Base-by-base conservation (phyloP, 2,329 filamentous ascomycete species). In the Moelleriella libera region DNA sequence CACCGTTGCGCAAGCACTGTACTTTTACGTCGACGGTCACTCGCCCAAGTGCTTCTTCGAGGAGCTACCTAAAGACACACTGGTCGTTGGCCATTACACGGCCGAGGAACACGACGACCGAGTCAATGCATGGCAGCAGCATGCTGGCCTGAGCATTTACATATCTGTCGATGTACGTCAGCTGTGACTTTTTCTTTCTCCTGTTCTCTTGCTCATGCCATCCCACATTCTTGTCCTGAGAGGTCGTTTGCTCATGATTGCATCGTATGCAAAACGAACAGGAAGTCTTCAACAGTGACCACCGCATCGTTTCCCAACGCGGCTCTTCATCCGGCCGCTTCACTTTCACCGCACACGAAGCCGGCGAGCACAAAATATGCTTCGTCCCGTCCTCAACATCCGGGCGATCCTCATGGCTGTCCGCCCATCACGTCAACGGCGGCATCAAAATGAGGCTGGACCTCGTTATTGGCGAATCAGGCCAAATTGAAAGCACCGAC, bases 201-300 rank as follows among this genome's bases (percentile, higher is more conserved):
- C 34, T n/a, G n/a, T 41, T 37, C 41, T 34, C 47, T 34, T 12
- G 31, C n/a, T 11, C 29, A 3, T 21, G 21, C 21, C 21, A 21
- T 21, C 21, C 21, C 21, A 21, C 21, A 21, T 21, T 21, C 3
- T 21, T 21, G 21, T 21, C 21, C 21, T 21, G 21, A 21, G 21
- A 21, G 3, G 21, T 21, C 21, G 21, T 37, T 21, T 21, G 6
- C 34, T 6, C 12, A 45, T n/a, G 6, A 32, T 11, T 5, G n/a
- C 9, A 9, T 7, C 42, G 12, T 42, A 14, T 40, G 8, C 8
- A n/a, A 8, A 44, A 41, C n/a, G 21, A 30, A 48, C 51, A 84
- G 78, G 92, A 98, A 73, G 78, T 84, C 60, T 98, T 98, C 68
- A 89, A 97, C 76, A 90, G 94, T 67, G 84, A 97, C 72, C 92